Evolutionary conservation across 768 basidiomycete species (phyloP), one percentile per base, ranked within the genome.

Genomic region (Boletus subcaerulescens): DNA sequence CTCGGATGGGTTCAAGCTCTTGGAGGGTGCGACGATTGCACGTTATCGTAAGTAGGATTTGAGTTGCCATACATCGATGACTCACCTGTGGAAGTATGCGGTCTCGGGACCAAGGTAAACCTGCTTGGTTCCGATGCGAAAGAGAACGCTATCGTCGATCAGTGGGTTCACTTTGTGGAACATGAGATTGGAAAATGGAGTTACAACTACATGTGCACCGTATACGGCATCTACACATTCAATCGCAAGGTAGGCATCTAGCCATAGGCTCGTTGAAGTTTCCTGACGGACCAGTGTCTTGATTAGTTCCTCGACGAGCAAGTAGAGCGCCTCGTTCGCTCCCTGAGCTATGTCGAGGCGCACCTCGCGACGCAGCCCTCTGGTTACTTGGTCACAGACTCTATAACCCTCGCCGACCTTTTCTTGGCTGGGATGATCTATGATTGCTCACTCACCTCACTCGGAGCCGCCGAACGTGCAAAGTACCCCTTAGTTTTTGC

Each of bases 141-240:
- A 22, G 59, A 61, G 33, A 17, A n/a, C 1, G 45, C 54, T 0
- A 36, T 59, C 1, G 29, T 66, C 9, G 62, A 66, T 45, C 65
- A 65, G n/a, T 66, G 64, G 62, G 17, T 49, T 11, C 65, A 61
- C 41, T 66, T 58, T 43, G 55, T 43, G 9, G 64, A 65, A 26
- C 48, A 49, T 0, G 65, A 66, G 17, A 50, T 66, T 20, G 36
- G 55, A 35, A 35, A 35, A 6, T 35, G 11, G 12, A 14, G 33
- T 12, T 35, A 35, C 33, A 11, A 12, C 33, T 35, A 35, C 33
- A 35, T 35, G 33, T 35, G 33, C 13, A 35, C 14, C 33, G 5
- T 64, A 13, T 48, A 35, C 13, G 59, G 53, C 1, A 40, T 35
- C 9, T 3, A 14, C 41, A 33, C 50, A 3, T 63, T 62, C 43